Evolutionary conservation across 106 monocot genomes (phyloP).

Genomic region (Gastrodia elata): DNA sequence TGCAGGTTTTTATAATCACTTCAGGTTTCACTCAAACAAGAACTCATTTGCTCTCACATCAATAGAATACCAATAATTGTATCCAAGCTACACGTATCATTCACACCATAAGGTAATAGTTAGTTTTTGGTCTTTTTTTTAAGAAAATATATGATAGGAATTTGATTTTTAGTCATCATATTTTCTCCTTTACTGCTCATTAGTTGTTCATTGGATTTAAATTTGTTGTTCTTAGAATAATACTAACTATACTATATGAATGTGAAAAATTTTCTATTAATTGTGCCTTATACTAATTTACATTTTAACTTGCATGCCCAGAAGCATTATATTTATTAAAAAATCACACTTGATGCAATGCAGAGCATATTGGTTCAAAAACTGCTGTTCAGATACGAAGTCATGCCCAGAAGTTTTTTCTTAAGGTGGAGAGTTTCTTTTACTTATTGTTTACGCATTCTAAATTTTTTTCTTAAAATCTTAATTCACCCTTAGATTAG

Average conservation of each 20-base stretch:
- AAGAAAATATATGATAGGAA: background rate
- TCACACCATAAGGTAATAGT: background rate
- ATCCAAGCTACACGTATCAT: background rate
- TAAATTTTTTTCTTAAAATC: background rate
- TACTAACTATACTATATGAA: background rate
- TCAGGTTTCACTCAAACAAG: background rate
- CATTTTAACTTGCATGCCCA: background rate
- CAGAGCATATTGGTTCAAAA: conserved; percentile 32
- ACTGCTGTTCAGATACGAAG: conserved; percentile 33
- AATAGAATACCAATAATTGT: background rate
- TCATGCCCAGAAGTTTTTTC: conserved; percentile 34
- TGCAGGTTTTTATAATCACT: background rate
- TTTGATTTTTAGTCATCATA: background rate
- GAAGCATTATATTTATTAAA: too few species aligned
- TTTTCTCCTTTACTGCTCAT: background rate
- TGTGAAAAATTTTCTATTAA: background rate
- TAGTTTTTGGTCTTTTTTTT: background rate
- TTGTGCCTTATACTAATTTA: background rate
- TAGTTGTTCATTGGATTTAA: background rate
- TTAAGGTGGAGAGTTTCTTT: conserved; percentile 12
- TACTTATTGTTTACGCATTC: background rate
- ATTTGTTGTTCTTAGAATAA: background rate
- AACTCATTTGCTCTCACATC: background rate
- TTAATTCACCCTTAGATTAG: background rate
- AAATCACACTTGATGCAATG: background rate